phyloP scores from a whole-genome alignment of 768 basidiomycete species.

The Tricholoma flavovirens region DNA sequence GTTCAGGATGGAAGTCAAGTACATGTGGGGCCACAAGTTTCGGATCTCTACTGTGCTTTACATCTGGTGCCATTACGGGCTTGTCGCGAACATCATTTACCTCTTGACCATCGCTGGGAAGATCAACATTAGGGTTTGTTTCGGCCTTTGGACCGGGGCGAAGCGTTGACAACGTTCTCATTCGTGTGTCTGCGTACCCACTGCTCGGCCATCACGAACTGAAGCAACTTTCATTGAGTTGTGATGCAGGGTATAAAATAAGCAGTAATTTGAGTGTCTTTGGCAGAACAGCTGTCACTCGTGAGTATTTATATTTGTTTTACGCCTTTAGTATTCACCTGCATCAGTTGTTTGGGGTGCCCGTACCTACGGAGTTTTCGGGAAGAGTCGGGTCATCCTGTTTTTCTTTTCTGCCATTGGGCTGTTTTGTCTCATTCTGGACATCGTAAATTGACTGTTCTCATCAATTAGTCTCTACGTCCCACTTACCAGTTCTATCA shows the following conservation, averaged over 20 bases:
- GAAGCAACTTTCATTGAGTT: too few relatives aligned
- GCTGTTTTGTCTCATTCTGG: conserved; percentile 16
- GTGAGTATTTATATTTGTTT: too few relatives aligned
- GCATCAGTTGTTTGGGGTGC: not conserved
- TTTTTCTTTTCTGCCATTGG: conserved; percentile 19
- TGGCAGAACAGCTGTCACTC: too few relatives aligned
- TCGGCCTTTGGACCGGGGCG: too few relatives aligned
- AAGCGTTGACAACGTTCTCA: too few relatives aligned
- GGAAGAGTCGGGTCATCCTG: conserved; percentile 15
- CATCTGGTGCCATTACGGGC: conserved; percentile 23
- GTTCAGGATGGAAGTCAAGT: too few relatives aligned
- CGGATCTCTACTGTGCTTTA: conserved; percentile 20
- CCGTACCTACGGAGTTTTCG: conserved; percentile 23
- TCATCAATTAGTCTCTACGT: not conserved
- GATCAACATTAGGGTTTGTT: too few relatives aligned
- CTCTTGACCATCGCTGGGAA: conserved; percentile 14
- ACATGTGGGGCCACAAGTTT: conserved; percentile 21
- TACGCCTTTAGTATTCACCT: too few relatives aligned
- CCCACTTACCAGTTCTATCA: not conserved
- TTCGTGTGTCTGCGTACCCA: too few relatives aligned
- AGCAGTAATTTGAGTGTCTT: too few relatives aligned
- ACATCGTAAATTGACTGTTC: conserved; percentile 15
- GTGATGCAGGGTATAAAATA: too few relatives aligned
- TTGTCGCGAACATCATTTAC: conserved; percentile 22
- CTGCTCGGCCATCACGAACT: too few relatives aligned